Evolutionary conservation across 805 yeast species (phyloP).

Genomic region (Candida golubevii): DNA sequence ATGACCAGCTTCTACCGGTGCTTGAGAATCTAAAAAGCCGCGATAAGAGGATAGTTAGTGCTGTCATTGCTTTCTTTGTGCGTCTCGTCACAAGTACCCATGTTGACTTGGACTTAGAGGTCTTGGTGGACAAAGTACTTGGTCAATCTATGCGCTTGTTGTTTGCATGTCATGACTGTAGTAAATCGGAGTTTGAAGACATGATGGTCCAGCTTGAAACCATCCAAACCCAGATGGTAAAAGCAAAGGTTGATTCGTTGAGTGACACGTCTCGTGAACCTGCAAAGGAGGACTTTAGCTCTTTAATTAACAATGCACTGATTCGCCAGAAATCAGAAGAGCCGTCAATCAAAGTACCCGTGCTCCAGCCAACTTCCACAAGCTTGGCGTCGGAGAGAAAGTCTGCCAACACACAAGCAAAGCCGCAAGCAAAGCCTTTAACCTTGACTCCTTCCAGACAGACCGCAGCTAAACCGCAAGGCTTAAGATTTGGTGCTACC

Average conservation of each 20-base stretch:
- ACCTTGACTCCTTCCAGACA: slow-evolving; percentile 6
- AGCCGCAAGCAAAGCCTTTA: slow-evolving; percentile 5
- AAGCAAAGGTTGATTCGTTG: slow-evolving; percentile 9
- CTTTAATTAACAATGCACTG: slow-evolving; percentile 29
- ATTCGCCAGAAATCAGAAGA: slow-evolving; percentile 22
- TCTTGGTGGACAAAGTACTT: slow-evolving; percentile 12
- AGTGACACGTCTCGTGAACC: slow-evolving; percentile 2
- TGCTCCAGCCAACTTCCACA: slow-evolving; percentile 8
- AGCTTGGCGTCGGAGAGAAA: background rate
- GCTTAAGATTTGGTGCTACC: slow-evolving; percentile 9
- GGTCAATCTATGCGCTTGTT: slow-evolving; percentile 23
- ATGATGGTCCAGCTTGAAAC: slow-evolving; percentile 19
- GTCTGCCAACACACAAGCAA: background rate
- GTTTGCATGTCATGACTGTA: slow-evolving; percentile 38
- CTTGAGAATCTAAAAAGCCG: slow-evolving; percentile 72
- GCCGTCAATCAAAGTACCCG: slow-evolving; percentile 21
- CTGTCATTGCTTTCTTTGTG: slow-evolving; percentile 46
- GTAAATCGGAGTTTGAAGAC: slow-evolving; percentile 27
- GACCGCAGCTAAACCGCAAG: background rate
- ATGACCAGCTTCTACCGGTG: slow-evolving; percentile 79
- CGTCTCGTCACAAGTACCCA: slow-evolving; percentile 45
- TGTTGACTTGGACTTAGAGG: slow-evolving; percentile 14
- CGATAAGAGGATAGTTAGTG: slow-evolving; percentile 58
- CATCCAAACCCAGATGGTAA: slow-evolving; percentile 7
- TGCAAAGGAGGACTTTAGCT: slow-evolving; percentile 21